Base-by-base conservation (phyloP, 2,329 filamentous ascomycete species). In the Aspergillus sergii region DNA sequence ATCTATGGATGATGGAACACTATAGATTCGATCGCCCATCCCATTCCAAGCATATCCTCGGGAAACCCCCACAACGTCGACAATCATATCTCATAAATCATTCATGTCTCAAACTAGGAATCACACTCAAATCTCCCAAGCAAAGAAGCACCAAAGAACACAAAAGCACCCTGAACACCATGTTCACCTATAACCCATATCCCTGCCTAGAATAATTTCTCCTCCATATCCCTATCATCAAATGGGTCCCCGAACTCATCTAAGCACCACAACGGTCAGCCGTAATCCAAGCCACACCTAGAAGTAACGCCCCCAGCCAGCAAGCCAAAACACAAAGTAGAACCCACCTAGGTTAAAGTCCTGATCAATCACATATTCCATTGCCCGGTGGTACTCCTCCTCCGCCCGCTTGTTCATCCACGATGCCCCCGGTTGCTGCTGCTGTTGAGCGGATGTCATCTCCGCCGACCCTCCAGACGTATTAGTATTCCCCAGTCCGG, bases 321-420 rank as follows among this genome's bases (percentile, higher is more conserved):
- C 3, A 58, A 48, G 26, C 10, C 21, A 5, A 9, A 7, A 4
- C 16, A 6, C 14, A 1, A 6, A 14, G 26, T 19, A 26, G 45
- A 16, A 30, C 28, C 46, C 69, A 84, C 82, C 70, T 64, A 82
- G 69, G 69, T 75, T 83, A 68, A 84, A 85, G 50, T 85, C 81
- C 68, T 79, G 80, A 71, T 88, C 84, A 56, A 85, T 70, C 54
- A 88, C 68, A 65, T 69, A 71, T 32, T 83, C 81, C 78, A 80
- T 79, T 21, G 82, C 83, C 30, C 83, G 78, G 50, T 81, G 76
- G 67, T 80, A 83, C 60, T 88, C 86, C 63, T 88, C 86, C 64
- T 82, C 73, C 6, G 84, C 83, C 69, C 86, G 87, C 73, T 84
- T 85, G 65, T 80, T 86, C 67, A 80, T 80, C 85, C 85, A 88